Evolutionary conservation across 345 rosid genomes (phyloP).

Genomic region (Angophora floribunda): DNA sequence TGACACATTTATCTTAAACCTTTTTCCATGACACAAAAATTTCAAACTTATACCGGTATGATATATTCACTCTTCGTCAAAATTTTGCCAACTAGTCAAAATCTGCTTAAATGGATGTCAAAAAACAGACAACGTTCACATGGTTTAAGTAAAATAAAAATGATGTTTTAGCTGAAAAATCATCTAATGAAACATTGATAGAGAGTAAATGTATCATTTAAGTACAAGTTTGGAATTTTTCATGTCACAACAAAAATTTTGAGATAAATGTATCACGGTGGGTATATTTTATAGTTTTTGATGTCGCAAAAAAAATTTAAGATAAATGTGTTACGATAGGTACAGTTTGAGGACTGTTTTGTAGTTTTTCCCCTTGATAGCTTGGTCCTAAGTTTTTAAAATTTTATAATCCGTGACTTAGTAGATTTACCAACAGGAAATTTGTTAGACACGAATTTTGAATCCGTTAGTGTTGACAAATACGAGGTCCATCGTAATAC

Average conservation of each 20-base stretch:
- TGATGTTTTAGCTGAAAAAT: background rate
- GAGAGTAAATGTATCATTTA: background rate
- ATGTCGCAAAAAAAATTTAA: background rate
- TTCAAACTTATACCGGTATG: background rate
- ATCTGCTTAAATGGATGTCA: background rate
- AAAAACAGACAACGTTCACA: background rate
- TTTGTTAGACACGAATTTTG: too few species aligned
- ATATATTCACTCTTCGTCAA: background rate
- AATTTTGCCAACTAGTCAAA: too few species aligned
- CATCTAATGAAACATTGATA: too few species aligned
- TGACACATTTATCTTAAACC: background rate
- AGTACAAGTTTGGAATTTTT: background rate
- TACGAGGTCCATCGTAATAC: too few species aligned
- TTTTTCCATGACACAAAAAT: fast-evolving
- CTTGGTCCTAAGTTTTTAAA: background rate
- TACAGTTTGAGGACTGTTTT: too few species aligned
- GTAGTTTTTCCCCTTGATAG: background rate
- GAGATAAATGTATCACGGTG: fast-evolving
- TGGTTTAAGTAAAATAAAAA: too few species aligned
- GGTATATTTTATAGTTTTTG: too few species aligned
- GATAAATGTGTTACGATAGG: fast-evolving
- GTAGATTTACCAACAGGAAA: too few species aligned
- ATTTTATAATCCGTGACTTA: background rate
- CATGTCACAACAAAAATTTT: too few species aligned
- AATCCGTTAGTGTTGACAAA: too few species aligned